Percentiles rank a stretch among this genome's conserved stretches.
phyloP scores from a whole-genome alignment of 495 filamentous ascomycete genomes.

The Darksidea phi region DNA sequence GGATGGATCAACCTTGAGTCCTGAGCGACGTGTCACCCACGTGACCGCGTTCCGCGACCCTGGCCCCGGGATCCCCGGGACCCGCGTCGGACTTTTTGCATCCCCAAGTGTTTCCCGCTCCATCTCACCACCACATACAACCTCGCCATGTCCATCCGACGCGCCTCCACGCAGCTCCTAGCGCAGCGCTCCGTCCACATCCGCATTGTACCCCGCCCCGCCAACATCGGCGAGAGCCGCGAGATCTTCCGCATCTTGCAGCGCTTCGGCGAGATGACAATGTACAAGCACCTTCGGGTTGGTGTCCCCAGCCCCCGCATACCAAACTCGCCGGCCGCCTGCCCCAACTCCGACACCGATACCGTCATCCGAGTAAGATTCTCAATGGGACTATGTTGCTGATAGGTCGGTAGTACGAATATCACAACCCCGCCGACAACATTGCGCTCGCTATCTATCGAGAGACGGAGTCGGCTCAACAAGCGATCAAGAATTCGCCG shows the following conservation, averaged over 20 bases:
- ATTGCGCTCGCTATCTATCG: constrained; percentile 46
- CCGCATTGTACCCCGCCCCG: constrained; percentile 61
- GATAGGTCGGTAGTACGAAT: constrained; percentile 47
- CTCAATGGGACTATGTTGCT: neutral
- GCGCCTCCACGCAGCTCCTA: constrained; percentile 21
- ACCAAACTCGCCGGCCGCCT: neutral
- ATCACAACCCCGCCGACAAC: constrained; percentile 40
- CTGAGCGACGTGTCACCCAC: neutral
- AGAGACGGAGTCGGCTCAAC: constrained; percentile 39
- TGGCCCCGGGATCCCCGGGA: neutral
- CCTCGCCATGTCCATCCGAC: constrained; percentile 19
- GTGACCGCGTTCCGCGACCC: constrained; percentile 1
- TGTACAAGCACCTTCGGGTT: constrained; percentile 72
- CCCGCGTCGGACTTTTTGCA: neutral
- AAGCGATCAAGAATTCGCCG: constrained; percentile 45
- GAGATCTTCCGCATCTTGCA: constrained; percentile 69
- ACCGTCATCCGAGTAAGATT: neutral
- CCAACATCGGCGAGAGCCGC: constrained; percentile 66
- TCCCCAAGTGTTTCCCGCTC: neutral
- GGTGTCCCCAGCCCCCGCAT: constrained; percentile 26
- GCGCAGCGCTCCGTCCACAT: constrained; percentile 54
- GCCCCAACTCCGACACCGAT: neutral
- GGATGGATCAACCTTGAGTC: neutral
- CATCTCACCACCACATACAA: neutral
- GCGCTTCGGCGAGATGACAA: constrained; percentile 71